Conservation (phyloP, 495 filamentous ascomycete species). For the Xylaria sp. region DNA sequence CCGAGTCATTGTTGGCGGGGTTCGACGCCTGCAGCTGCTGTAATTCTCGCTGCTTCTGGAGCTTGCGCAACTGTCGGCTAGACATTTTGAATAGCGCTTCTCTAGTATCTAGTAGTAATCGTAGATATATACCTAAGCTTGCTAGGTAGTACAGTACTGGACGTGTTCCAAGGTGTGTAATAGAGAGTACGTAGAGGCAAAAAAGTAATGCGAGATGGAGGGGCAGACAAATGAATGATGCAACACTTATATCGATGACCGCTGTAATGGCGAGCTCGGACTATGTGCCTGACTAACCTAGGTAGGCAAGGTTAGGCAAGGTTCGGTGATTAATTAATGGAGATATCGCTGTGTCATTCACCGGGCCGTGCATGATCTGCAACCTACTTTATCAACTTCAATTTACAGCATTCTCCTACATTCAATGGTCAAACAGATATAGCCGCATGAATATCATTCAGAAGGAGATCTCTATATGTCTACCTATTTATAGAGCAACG, state of each 20-base stretch:
- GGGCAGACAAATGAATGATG: slow-evolving; percentile 23
- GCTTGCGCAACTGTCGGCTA: slow-evolving; percentile 77
- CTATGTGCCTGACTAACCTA: background rate
- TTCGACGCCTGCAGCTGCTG: slow-evolving; percentile 38
- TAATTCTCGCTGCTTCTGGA: slow-evolving; percentile 75
- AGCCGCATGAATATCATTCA: background rate
- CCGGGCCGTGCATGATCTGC: background rate
- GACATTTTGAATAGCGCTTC: slow-evolving; percentile 64
- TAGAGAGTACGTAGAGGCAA: background rate
- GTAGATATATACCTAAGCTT: background rate
- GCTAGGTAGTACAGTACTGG: background rate
- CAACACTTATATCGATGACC: background rate
- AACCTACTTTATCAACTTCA: background rate
- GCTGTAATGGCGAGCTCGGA: background rate
- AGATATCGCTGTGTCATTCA: background rate
- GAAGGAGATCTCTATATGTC: background rate
- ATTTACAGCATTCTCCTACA: background rate
- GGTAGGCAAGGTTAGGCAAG: background rate
- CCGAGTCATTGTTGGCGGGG: slow-evolving; percentile 47
- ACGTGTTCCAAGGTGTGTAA: background rate
- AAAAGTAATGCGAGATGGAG: background rate
- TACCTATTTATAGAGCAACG: background rate
- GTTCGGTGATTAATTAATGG: background rate
- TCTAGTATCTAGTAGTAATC: background rate
- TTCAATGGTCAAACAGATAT: no score